Conservation (phyloP, 176 grass and related monocot genomes). For the Aegilops tauschii region DNA sequence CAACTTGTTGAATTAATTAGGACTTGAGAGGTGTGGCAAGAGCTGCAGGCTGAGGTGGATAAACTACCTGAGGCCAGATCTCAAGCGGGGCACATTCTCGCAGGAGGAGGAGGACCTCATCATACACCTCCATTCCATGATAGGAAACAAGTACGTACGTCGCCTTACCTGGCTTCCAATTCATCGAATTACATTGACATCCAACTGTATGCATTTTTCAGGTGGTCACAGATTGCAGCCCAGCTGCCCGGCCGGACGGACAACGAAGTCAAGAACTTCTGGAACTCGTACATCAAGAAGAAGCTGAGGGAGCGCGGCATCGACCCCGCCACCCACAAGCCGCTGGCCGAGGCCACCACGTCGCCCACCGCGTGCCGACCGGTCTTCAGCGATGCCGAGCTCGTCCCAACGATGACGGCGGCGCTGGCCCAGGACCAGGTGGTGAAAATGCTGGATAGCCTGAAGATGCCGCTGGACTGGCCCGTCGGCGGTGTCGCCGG, state of each 20-base stretch:
- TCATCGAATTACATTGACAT: not conserved
- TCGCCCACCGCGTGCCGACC: not conserved
- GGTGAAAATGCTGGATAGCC: slow-evolving; percentile 9
- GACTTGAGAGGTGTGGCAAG: slow-evolving; percentile 77
- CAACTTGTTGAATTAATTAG: slow-evolving; percentile 9
- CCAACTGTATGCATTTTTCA: not conserved
- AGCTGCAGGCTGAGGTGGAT: slow-evolving; percentile 84
- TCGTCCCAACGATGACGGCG: slow-evolving; percentile 6
- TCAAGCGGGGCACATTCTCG: slow-evolving; percentile 73
- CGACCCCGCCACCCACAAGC: slow-evolving; percentile 69
- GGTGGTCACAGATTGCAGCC: slow-evolving; percentile 85
- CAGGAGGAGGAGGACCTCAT: slow-evolving; percentile 78
- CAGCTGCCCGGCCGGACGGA: slow-evolving; percentile 87
- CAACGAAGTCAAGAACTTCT: slow-evolving; percentile 99
- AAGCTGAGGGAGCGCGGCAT: slow-evolving; percentile 68
- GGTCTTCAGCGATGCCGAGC: slow-evolving; percentile 29
- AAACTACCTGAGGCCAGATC: slow-evolving; percentile 85
- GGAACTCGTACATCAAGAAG: slow-evolving; percentile 91
- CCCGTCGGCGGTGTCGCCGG: not conserved
- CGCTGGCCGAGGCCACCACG: slow-evolving; percentile 16
- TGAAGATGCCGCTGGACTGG: slow-evolving; percentile 34
- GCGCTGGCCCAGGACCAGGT: not conserved
- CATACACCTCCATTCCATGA: slow-evolving; percentile 66
- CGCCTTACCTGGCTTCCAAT: not conserved
- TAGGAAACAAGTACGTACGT: slow-evolving; percentile 60